These are phyloP conservation scores for Cercophora scortea DNA, from an alignment of 495 filamentous ascomycete genomes.

Conservation along the genomic window DNA sequence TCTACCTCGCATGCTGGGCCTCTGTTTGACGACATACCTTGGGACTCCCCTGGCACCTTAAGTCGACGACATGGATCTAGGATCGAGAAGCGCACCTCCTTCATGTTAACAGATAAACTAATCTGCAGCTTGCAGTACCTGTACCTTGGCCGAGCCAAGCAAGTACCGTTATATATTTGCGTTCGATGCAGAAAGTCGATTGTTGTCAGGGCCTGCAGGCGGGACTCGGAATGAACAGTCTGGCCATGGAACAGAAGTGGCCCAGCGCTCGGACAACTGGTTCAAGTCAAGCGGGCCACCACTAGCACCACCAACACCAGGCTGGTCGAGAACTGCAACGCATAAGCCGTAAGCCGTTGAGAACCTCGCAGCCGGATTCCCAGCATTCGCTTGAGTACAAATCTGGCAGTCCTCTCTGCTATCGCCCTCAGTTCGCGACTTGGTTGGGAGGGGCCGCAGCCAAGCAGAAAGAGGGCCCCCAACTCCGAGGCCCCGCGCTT, in stretches of 20 bases:
- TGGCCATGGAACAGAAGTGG: slow-evolving; percentile 9
- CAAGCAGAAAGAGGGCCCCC: background rate
- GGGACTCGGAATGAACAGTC: background rate
- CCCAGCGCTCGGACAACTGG: slow-evolving; percentile 19
- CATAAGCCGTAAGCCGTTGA: too few relatives aligned
- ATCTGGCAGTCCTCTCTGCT: too few relatives aligned
- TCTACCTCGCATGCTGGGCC: slow-evolving; percentile 20
- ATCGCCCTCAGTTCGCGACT: too few relatives aligned
- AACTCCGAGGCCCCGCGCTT: background rate
- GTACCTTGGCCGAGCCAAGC: slow-evolving; percentile 12
- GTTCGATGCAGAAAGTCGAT: slow-evolving; percentile 10
- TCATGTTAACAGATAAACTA: slow-evolving; percentile 23
- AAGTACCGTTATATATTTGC: slow-evolving; percentile 17
- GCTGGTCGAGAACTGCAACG: too few relatives aligned
- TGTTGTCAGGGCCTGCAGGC: slow-evolving; percentile 1
- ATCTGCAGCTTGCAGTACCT: slow-evolving; percentile 16
- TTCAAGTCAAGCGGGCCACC: slow-evolving; percentile 5
- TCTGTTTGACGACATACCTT: slow-evolving; percentile 22
- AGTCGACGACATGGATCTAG: slow-evolving; percentile 27
- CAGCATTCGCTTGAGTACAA: too few relatives aligned
- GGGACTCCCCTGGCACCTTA: slow-evolving; percentile 16
- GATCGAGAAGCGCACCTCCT: slow-evolving; percentile 15
- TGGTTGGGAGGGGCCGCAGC: slow-evolving; percentile 3
- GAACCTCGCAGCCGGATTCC: too few relatives aligned
- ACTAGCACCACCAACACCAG: too few relatives aligned